Percentiles rank a stretch among this genome's conserved stretches.
Evolutionary conservation across 768 basidiomycete genomes (phyloP).

Genomic region (Russula sp.): DNA sequence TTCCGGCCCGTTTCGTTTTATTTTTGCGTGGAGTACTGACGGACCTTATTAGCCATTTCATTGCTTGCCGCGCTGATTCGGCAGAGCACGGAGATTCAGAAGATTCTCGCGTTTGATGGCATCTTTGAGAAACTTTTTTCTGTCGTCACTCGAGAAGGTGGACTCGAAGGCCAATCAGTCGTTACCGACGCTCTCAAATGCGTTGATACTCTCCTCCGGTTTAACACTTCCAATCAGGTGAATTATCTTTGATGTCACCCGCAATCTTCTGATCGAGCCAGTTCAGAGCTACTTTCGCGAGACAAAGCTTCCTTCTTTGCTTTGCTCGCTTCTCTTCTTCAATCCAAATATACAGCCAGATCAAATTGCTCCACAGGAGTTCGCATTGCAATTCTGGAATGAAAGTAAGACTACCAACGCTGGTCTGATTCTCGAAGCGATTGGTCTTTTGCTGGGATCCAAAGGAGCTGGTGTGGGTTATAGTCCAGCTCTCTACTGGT

Average conservation of each 20-base stretch:
- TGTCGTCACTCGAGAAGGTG: conserved; percentile 81
- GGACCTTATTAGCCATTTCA: conserved; percentile 47
- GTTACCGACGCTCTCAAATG: conserved; percentile 81
- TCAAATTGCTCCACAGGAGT: conserved; percentile 70
- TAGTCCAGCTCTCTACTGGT: not conserved
- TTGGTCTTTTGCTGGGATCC: conserved; percentile 77
- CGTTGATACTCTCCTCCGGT: conserved; percentile 79
- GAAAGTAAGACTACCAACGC: conserved; percentile 81
- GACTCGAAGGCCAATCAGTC: conserved; percentile 83
- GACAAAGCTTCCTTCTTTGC: conserved; percentile 59
- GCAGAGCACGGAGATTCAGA: conserved; percentile 91
- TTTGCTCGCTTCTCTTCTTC: conserved; percentile 65
- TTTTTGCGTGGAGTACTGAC: conserved; percentile 3
- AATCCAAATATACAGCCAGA: conserved; percentile 53
- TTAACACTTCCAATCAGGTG: conserved; percentile 94
- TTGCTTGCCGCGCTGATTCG: conserved; percentile 76
- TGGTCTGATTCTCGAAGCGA: conserved; percentile 68
- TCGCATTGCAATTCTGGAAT: conserved; percentile 96
- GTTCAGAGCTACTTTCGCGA: conserved; percentile 92
- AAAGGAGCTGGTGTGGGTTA: conserved; percentile 56
- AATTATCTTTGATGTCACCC: conserved; percentile 18
- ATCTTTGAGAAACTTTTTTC: conserved; percentile 94
- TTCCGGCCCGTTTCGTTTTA: not conserved
- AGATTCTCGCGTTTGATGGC: conserved; percentile 93
- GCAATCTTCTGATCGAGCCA: conserved; percentile 19